Percentiles rank a stretch among this genome's conserved stretches.
Conservation (phyloP, 805 yeast genomes). For the Ogataea allantospora region DNA sequence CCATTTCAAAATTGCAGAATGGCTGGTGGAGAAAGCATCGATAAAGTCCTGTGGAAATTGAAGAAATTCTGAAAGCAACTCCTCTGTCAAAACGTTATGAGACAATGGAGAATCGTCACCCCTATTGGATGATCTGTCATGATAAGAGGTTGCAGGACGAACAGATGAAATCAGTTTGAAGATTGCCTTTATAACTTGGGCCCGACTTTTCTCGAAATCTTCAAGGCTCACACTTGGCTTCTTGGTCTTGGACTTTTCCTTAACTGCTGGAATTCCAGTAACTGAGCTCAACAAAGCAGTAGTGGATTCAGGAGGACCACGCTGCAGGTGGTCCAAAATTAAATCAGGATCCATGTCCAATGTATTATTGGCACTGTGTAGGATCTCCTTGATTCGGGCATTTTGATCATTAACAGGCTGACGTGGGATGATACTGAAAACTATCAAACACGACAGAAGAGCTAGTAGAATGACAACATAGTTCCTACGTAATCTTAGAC, state of each 20-base stretch:
- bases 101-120: conserved; percentile 16
- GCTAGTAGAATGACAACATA: conserved; percentile 6
- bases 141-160: conserved; percentile 16
- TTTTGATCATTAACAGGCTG: conserved; percentile 3
- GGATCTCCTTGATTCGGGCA: conserved; percentile 9
- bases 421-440: conserved; percentile 3
- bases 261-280: not conserved
- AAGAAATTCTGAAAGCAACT: conserved; percentile 28
- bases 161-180: conserved; percentile 21
- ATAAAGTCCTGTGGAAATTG: conserved; percentile 44
- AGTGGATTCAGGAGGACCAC: conserved; percentile 5
- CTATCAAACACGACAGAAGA: conserved; percentile 2
- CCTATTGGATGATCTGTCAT: conserved; percentile 11
- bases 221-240: conserved; percentile 7
- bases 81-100: conserved; percentile 14
- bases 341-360: conserved; percentile 12
- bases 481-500: conserved; percentile 7
- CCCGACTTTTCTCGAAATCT: conserved; percentile 16
- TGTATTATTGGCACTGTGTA: conserved; percentile 10
- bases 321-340: conserved; percentile 10
- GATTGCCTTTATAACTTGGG: conserved; percentile 22
- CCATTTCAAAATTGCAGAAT: conserved; percentile 39
- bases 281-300: not conserved
- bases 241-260: conserved; percentile 1
- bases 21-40: conserved; percentile 42